Base-by-base conservation (phyloP, 1,284 basidiomycete species). In the Salmacisia buchloeana region DNA sequence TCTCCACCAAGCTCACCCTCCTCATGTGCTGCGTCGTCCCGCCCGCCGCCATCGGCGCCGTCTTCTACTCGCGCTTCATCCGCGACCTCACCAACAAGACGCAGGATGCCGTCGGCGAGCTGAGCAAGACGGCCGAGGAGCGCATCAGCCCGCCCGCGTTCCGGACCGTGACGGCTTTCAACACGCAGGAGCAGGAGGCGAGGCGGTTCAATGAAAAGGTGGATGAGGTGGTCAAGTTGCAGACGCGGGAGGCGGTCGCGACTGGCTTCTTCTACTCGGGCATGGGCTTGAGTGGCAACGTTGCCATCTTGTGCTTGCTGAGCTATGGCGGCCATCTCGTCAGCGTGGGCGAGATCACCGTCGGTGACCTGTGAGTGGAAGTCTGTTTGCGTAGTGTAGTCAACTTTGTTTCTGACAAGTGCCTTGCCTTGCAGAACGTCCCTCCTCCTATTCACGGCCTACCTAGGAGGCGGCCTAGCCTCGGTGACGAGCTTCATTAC, bases 251-350 rank as follows among this genome's bases (percentile, higher is more conserved):
- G 81, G 92, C 94, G 0, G 83, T 90, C 66, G 94, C 94, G 0
- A 89, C 87, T 59, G 94, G 90, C 15, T 88, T 93, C 65, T 97
- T 97, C 82, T 97, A 92, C 80, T 94, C 78, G 25, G 81, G 80
- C 15, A 94, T 91, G 0, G 93, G 93, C 0, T 91, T 94, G 85
- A 92, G 92, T 59, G 96, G 96, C 10, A 98, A 98, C 79, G 85
- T 96, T 54, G 92, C 93, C 0, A 82, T 97, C 66, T 83, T 98
- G 46, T 91, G 89, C 58, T 81, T 98, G 38, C 83, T 98, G 36
- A 92, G 92, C 46, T 98, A 97, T 76, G 96, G 93, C 58, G 94
- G 94, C 0, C 89, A 89, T 41, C 86, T 98, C 2, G 94, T 97
- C 15, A 89, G 90, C 21, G 83, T 85, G 27, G 91, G 91, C 2